phyloP scores from a whole-genome alignment of 257 asterid genomes.

The Leptodermis oblonga region DNA sequence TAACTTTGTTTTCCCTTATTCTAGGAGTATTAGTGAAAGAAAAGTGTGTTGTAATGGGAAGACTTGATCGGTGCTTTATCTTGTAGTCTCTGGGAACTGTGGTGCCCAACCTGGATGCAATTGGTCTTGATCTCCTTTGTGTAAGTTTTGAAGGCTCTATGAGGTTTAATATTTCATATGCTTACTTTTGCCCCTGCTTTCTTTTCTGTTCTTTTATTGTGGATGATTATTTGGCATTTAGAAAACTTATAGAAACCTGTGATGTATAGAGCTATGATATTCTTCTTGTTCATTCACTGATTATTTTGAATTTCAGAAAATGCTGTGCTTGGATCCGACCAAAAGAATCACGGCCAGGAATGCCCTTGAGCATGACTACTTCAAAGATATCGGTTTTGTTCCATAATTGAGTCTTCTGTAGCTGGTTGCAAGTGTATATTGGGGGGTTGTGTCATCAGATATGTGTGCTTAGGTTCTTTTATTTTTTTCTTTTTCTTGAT shows the following conservation, averaged over 20 bases:
- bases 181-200: not conserved
- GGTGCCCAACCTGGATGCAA: slow-evolving; percentile 70
- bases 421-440: slow-evolving; percentile 54
- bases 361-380: slow-evolving; percentile 91
- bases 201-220: not conserved
- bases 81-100: slow-evolving; percentile 68
- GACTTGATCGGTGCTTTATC: slow-evolving; percentile 6
- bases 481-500: slow-evolving; percentile 20
- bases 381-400: slow-evolving; percentile 68
- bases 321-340: slow-evolving; percentile 90
- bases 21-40: not conserved
- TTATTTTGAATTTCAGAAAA: slow-evolving; percentile 23
- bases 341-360: slow-evolving; percentile 79
- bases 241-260: too few species aligned
- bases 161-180: too few species aligned
- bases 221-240: not conserved
- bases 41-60: not conserved
- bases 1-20: not conserved
- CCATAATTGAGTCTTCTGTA: slow-evolving; percentile 37
- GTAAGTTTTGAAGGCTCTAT: slow-evolving; percentile 45
- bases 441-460: slow-evolving; percentile 34
- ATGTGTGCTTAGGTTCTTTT: slow-evolving; percentile 27
- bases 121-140: slow-evolving; percentile 78
- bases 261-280: not conserved
- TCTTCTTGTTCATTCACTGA: not conserved